A percentile compares a stretch with the other conserved stretches of the same genome.
These are phyloP conservation scores for Eucalyptus microcorys DNA, from an alignment of 345 rosid genomes.

Conservation along the genomic window DNA sequence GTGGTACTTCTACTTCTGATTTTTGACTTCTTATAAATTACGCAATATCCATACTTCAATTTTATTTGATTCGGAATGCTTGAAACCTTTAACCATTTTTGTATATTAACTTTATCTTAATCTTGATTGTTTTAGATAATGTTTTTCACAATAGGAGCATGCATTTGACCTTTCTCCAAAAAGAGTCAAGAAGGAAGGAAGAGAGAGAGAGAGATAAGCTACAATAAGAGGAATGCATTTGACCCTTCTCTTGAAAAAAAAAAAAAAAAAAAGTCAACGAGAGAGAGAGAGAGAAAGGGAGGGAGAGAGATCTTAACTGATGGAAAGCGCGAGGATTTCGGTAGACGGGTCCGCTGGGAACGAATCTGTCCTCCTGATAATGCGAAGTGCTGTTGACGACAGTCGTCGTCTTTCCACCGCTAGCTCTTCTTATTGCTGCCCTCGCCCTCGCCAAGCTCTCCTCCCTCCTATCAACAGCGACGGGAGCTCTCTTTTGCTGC, in stretches of 20 bases:
- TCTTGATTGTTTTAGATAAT: not conserved
- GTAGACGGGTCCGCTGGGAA: slow-evolving; percentile 45
- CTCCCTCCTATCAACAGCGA: slow-evolving; percentile 21
- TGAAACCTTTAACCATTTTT: not conserved
- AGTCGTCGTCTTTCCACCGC: slow-evolving; percentile 8
- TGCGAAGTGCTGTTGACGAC: not conserved
- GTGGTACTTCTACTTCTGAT: not conserved
- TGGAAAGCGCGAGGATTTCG: slow-evolving; percentile 48
- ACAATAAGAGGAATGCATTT: not conserved
- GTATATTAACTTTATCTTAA: too few species aligned
- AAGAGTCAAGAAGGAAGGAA: not conserved
- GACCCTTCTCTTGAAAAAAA: not conserved
- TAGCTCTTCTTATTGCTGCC: slow-evolving; percentile 39
- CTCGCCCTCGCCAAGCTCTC: slow-evolving; percentile 52
- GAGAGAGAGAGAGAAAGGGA: not conserved
- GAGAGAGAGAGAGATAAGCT: not conserved
- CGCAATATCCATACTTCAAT: not conserved
- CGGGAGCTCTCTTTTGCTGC: not conserved
- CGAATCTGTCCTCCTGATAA: slow-evolving; percentile 1
- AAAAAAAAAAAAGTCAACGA: not conserved
- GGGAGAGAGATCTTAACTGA: slow-evolving; percentile 33
- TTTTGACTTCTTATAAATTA: fast-evolving
- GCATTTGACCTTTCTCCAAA: not conserved
- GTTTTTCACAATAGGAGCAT: not conserved
- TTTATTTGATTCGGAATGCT: not conserved